Evolutionary conservation across 164 flowering plant genomes (phyloP), one percentile per base, ranked within the genome.

Genomic region (Platanus orientalis): DNA sequence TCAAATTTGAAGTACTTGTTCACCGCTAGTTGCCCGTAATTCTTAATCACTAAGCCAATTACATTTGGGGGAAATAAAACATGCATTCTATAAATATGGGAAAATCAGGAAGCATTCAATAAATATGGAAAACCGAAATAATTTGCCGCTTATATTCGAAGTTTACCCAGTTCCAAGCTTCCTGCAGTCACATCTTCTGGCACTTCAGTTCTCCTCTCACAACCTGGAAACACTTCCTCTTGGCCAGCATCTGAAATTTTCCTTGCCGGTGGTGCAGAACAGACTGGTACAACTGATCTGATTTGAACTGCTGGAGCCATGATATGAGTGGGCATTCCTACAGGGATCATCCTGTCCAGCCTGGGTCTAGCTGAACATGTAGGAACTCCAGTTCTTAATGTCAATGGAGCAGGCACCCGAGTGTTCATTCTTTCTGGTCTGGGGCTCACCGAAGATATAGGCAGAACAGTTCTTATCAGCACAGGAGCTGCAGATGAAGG

Each of bases 301-400:
- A 84, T 78, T 58, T 81, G 77, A 61, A 84, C 86, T 24, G 86
- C 67, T 1, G 88, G 88, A 4, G 88, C 88, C 75, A 76, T 66
- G 64, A 61, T 69, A 29, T 27, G 58, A 54, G 7, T 16, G 47
- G 47, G 69, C 19, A 57, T n/a, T 23, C 65, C 55, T 29, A 64
- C 70, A 50, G 26, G 2, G 28, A 57, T 49, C 45, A 58, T 50
- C 51, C 59, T 59, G 55, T 29, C 71, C 10, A 51, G 36, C 40
- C 45, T 50, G 3, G 71, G 69, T 47, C 65, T 58, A 3, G 54
- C 17, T 49, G 73, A 56, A 67, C 11, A 63, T 48, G 75, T 3
- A 59, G 69, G 44, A 54, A 26, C 14, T 20, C 69, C 72, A 20
- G 79, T 66, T 67, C 75, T 69, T 67, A 75, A 57, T 60, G 69